Evolutionary conservation across 192 early-diverging fungal species (phyloP), one percentile per base, ranked within the genome.

Genomic region (Rhizophlyctis rosea): DNA sequence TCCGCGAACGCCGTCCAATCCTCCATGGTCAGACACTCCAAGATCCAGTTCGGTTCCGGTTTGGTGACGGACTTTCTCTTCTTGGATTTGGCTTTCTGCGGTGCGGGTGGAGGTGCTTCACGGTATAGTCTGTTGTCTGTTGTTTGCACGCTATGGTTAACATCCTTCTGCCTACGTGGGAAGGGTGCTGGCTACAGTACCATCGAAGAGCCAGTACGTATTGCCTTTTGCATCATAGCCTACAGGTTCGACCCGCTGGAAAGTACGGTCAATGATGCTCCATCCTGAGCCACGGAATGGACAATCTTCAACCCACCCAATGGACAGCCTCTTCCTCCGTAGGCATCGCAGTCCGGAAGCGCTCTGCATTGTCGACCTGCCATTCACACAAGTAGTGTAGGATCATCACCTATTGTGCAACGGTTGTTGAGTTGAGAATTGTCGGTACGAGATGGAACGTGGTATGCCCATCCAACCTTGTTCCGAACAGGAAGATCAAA

Each of bases 141-240:
- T 50, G 33, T 18, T 44, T 44, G 39, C 39, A 18, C 18, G 39
- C n/a, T n/a, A 55, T 61, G n/a, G 48, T 54, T 32, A 63, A 1
- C 34, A 23, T 54, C 9, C 13, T 53, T 4, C 32, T 23, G 5
- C 56, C 14, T 3, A 29, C 9, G 28, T 31, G 36, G 34, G 16
- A 16, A 28, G 16, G 44, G 13, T 34, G 14, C 59, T 5, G 13
- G 47, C 23, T 27, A 32, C 2, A 59, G 25, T 74, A 88, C 85
- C 89, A 77, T 91, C 89, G 76, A 91, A 91, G 7, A 91, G 67
- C 86, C 87, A 91, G 63, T 88, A 91, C 13, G 72, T 82, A 48
- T 85, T 76, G 1, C 88, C 88, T 23, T 71, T 68, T 9, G 85
- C 68, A 67, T 91, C 89, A 44, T 61, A 76, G 2, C 89, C 89